Conservation (phyloP, 2,329 filamentous ascomycete genomes). For the Monosporascus sp. region DNA sequence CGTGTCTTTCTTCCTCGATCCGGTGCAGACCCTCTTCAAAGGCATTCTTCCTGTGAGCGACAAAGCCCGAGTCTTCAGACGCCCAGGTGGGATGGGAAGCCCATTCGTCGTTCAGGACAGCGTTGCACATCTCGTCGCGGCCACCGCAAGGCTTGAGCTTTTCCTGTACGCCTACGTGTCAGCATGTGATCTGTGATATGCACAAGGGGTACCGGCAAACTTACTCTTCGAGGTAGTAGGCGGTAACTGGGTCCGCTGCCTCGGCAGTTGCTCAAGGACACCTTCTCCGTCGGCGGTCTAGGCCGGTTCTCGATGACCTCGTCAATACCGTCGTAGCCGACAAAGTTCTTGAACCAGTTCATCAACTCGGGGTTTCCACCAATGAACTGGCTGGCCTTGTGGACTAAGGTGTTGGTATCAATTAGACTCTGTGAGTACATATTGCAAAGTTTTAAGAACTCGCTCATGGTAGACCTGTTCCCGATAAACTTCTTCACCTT, state of each 20-base stretch:
- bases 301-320: conserved; percentile 75
- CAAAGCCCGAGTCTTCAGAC: conserved; percentile 95
- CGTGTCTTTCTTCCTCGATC: conserved; percentile 96
- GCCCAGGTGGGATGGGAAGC: conserved; percentile 98
- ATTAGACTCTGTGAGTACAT: conserved; percentile 91
- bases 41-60: conserved; percentile 93
- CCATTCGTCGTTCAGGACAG: conserved; percentile 96
- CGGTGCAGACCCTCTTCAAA: conserved; percentile 92
- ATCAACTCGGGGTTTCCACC: conserved; percentile 86
- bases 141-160: conserved; percentile 89
- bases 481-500: conserved; percentile 93
- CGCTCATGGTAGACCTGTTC: conserved; percentile 87
- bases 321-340: conserved; percentile 72
- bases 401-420: conserved; percentile 74
- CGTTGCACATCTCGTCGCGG: conserved; percentile 88
- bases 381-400: conserved; percentile 80
- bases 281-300: conserved; percentile 68
- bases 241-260: conserved; percentile 95
- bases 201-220: conserved; percentile 13
- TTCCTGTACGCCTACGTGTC: conserved; percentile 44
- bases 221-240: conserved; percentile 73
- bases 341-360: conserved; percentile 78
- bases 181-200: no score
- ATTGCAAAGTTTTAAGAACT: conserved; percentile 96
- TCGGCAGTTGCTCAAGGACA: conserved; percentile 93